Evolutionary conservation across 805 yeast genomes (phyloP).

Genomic region (Hanseniaspora nectarophila): DNA sequence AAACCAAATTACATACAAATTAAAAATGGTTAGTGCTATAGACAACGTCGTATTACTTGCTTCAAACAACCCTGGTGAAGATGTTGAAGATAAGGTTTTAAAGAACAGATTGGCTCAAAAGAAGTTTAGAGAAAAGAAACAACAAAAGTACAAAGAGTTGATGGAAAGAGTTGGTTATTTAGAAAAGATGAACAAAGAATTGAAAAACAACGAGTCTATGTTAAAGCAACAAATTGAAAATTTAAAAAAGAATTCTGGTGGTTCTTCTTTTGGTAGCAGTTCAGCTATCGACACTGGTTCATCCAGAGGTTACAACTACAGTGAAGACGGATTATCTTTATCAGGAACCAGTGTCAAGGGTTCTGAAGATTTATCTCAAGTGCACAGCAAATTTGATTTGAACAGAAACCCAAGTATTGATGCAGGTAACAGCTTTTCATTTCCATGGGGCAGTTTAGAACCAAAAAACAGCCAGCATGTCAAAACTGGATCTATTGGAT

Average conservation of each 20-base stretch:
- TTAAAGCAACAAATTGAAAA: conserved; percentile 65
- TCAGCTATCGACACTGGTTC: neutral
- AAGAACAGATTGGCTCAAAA: conserved; percentile 98
- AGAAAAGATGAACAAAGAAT: conserved; percentile 60
- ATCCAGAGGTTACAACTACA: neutral
- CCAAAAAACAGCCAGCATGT: neutral
- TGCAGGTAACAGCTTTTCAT: neutral
- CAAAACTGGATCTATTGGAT: neutral
- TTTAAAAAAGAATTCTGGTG: conserved; percentile 28
- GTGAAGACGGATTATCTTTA: neutral
- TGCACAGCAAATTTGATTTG: neutral
- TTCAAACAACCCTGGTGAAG: neutral
- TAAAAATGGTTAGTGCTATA: neutral
- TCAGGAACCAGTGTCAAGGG: conserved; percentile 3
- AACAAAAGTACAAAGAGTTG: conserved; percentile 69
- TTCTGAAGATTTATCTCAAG: neutral
- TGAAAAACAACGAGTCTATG: conserved; percentile 59
- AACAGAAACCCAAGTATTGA: neutral
- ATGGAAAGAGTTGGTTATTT: conserved; percentile 64
- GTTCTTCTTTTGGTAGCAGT: neutral
- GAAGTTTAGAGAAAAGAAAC: conserved; percentile 91
- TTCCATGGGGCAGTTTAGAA: conserved; percentile 2
- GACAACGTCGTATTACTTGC: neutral
- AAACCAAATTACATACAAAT: neutral
- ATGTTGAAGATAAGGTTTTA: conserved; percentile 11